These are phyloP conservation scores for Blastomyces silverae DNA, from an alignment of 2,329 filamentous ascomycete genomes.

Conservation along the genomic window DNA sequence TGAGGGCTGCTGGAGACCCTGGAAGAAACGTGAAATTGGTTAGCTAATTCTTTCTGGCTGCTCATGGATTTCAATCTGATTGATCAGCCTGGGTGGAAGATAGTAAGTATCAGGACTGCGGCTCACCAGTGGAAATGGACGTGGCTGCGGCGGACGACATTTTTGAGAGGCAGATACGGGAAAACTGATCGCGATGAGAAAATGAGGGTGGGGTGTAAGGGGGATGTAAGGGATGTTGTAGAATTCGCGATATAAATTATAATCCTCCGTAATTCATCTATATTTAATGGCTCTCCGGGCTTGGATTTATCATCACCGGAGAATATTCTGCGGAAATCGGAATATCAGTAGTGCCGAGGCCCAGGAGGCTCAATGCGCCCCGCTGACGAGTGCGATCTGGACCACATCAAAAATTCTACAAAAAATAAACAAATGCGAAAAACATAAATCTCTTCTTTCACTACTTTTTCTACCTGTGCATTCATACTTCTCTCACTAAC, in stretches of 20 bases:
- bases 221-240: background rate
- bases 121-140: constrained; percentile 12
- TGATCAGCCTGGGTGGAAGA: background rate
- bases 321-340: background rate
- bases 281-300: background rate
- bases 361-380: too few species aligned
- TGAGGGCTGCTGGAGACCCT: constrained; percentile 12
- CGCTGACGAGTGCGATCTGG: too few species aligned
- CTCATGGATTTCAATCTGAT: background rate
- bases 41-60: constrained; percentile 7
- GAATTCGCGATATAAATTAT: background rate
- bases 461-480: background rate
- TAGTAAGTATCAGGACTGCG: background rate
- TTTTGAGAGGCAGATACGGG: background rate
- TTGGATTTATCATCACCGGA: background rate
- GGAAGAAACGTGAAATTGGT: constrained; percentile 27
- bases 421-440: constrained; percentile 1
- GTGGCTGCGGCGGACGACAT: constrained; percentile 13
- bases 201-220: background rate
- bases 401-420: background rate
- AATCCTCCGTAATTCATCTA: too few species aligned
- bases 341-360: constrained; percentile 6
- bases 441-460: background rate
- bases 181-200: background rate
- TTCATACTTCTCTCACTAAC: background rate